phyloP scores from a whole-genome alignment of 78 protist genomes.

The Bodo saltans region DNA sequence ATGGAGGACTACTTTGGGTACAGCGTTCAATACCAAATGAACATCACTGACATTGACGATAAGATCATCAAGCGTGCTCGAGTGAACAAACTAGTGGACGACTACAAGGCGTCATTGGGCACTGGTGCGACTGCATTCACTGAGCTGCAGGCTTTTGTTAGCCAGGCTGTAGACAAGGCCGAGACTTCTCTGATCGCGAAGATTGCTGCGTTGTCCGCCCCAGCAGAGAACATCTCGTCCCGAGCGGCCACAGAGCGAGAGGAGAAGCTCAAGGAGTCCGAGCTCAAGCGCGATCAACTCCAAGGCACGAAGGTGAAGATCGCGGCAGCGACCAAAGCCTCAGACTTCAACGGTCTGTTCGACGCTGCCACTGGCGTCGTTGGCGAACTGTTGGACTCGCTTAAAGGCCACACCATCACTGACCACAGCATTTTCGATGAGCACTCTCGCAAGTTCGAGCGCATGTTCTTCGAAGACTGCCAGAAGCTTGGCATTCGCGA shows the following conservation, averaged over 20 bases:
- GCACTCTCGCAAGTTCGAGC: constrained; percentile 59
- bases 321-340: background rate
- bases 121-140: background rate
- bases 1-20: constrained; percentile 82
- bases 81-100: constrained; percentile 47
- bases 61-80: constrained; percentile 88
- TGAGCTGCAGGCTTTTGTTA: background rate
- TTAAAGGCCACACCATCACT: background rate
- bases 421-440: constrained; percentile 5
- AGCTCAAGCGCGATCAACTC: constrained; percentile 14
- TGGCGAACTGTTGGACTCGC: background rate
- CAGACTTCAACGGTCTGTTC: constrained; percentile 3
- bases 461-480: constrained; percentile 84
- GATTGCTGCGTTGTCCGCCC: background rate
- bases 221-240: background rate
- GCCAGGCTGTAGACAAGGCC: background rate
- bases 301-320: background rate
- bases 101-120: no score
- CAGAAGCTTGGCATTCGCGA: constrained; percentile 55
- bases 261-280: constrained; percentile 5
- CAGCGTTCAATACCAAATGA: constrained; percentile 78
- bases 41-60: constrained; percentile 98
- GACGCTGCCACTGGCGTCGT: background rate
- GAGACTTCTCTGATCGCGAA: background rate
- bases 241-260: background rate